Evolutionary conservation across 208 protist genomes (phyloP).

Genomic region (Naegleria fowleri): DNA sequence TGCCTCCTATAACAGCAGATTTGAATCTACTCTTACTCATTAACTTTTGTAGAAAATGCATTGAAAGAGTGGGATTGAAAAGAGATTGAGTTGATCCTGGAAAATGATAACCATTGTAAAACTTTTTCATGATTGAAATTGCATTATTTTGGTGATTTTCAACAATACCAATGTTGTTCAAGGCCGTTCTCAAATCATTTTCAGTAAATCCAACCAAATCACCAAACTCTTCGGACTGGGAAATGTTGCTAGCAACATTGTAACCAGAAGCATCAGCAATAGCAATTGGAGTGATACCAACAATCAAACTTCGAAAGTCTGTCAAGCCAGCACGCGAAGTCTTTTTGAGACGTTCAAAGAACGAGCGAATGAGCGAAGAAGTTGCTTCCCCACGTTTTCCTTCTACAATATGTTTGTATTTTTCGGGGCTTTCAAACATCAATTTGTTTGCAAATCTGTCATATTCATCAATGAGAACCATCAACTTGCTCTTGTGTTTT

Average conservation of each 20-base stretch:
- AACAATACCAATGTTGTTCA: neutral
- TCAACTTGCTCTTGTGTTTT: neutral
- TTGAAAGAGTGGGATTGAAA: neutral
- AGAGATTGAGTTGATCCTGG: neutral
- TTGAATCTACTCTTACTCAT: neutral
- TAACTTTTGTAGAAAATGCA: neutral
- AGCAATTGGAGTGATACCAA: neutral
- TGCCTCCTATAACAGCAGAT: neutral
- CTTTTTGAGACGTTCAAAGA: neutral
- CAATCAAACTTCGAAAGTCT: neutral
- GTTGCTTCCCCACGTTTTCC: neutral
- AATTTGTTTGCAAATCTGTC: neutral
- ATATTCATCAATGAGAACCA: neutral
- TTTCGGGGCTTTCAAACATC: neutral
- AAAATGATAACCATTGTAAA: slow-evolving; percentile 12
- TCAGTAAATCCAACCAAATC: slow-evolving; percentile 19
- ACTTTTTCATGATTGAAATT: neutral
- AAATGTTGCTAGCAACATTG: neutral
- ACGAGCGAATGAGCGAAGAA: neutral
- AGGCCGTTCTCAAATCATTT: neutral
- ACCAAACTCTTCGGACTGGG: neutral
- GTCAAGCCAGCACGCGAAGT: neutral
- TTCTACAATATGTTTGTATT: neutral
- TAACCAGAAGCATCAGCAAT: neutral
- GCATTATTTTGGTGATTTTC: neutral